These are phyloP conservation scores for Eimeria maxima DNA, from an alignment of 169 alveolate species.

Conservation along the genomic window DNA sequence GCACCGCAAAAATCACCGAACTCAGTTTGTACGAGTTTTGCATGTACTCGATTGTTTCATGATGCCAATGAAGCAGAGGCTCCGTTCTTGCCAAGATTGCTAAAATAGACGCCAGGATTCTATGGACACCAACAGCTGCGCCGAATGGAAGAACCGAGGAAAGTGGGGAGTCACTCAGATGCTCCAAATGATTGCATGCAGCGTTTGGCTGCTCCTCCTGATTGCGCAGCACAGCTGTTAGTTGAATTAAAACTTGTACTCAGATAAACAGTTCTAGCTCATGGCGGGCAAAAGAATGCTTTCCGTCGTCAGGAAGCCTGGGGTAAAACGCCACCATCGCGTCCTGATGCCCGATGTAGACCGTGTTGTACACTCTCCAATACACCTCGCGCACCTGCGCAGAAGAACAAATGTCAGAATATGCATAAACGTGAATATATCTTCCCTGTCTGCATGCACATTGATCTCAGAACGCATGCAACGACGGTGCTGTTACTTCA, in stretches of 20 bases:
- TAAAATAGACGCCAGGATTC: constrained; percentile 9
- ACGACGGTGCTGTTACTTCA: not conserved
- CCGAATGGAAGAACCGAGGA: not conserved
- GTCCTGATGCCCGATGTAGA: constrained; percentile 99
- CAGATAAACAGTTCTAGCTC: constrained; percentile 80
- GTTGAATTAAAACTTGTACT: not conserved
- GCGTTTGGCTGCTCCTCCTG: not conserved
- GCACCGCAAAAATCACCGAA: constrained; percentile 34
- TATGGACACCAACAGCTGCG: not conserved
- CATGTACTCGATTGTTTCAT: not conserved
- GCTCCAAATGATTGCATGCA: constrained; percentile 14
- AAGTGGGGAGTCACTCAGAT: not conserved
- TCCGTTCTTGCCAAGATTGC: constrained; percentile 23
- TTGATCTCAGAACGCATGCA: not conserved
- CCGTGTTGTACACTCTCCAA: constrained; percentile 99
- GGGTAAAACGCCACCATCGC: constrained; percentile 98
- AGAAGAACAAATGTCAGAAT: not conserved
- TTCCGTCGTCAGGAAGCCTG: constrained; percentile 78
- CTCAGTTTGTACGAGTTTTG: not conserved
- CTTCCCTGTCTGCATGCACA: not conserved
- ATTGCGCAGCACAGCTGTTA: not conserved
- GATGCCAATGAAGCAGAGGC: not conserved
- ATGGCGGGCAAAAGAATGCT: constrained; percentile 75
- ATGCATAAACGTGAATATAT: not conserved
- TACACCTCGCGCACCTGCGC: constrained; percentile 90